These are phyloP conservation scores for Candida gigantensis DNA, from an alignment of 1,139 yeast species.

Conservation along the genomic window DNA sequence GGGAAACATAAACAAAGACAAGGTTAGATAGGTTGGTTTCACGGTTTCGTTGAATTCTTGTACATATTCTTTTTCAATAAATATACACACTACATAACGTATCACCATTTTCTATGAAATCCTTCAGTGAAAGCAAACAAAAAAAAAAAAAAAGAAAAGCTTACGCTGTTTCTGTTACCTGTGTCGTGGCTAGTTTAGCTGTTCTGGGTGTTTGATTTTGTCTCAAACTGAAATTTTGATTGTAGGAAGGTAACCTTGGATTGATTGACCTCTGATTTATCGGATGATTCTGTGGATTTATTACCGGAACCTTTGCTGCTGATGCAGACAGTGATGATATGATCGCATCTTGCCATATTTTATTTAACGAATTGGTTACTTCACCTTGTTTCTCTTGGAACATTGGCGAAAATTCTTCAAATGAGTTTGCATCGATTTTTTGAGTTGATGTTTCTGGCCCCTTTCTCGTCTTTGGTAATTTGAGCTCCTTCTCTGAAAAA, in stretches of 20 bases:
- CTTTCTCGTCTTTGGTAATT: conserved; percentile 23
- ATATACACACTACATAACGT: conserved; percentile 1
- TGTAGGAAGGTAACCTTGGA: conserved; percentile 28
- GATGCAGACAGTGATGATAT: conserved; percentile 19
- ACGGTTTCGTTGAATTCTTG: conserved; percentile 8
- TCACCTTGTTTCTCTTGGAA: conserved; percentile 37
- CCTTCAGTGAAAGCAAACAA: too few relatives aligned
- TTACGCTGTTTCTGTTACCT: conserved; percentile 13
- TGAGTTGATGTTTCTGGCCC: conserved; percentile 10
- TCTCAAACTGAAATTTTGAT: conserved; percentile 17
- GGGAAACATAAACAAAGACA: conserved; percentile 97
- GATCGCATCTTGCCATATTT: conserved; percentile 48
- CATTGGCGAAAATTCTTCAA: conserved; percentile 36
- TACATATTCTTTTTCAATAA: conserved; percentile 5
- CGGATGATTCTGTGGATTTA: conserved; percentile 14
- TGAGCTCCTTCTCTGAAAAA: conserved; percentile 21
- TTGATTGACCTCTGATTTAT: conserved; percentile 26
- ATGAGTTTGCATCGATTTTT: conserved; percentile 29
- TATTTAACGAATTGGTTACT: conserved; percentile 25
- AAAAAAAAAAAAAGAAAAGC: background rate
- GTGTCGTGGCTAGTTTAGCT: conserved; percentile 34
- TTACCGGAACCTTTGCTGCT: conserved; percentile 4
- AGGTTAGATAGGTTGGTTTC: conserved; percentile 49
- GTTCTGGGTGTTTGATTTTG: conserved; percentile 38
- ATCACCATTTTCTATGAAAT: too few relatives aligned